Base-by-base conservation (phyloP, 2,329 filamentous ascomycete genomes). In the Sporothrix protearum region DNA sequence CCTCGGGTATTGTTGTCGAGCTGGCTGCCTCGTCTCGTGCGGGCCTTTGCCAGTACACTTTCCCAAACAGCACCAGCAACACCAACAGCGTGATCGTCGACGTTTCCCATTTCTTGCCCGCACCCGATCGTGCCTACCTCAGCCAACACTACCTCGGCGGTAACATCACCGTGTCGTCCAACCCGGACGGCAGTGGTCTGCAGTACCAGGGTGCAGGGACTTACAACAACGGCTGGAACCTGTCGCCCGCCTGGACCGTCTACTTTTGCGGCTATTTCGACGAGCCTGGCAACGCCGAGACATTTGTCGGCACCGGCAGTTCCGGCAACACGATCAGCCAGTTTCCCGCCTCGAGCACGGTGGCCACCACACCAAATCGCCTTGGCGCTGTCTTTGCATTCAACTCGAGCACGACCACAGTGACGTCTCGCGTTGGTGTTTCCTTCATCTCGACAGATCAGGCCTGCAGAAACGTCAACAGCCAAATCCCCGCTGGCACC, bases 161-260 rank as follows among this genome's bases (percentile, higher is more conserved):
- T 0, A 83, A 83, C 59, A 86, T 92, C 39, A 80, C 80, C 1
- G 81, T 89, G 2, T 30, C 64, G 1, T 42, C 49, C 25, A 55
- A 33, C 39, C 16, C 69, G 0, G 45, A 61, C 19, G 63, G 36
- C 47, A 79, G 80, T n/a, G 75, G 78, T 0, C 67, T 80, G 36
- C 84, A 83, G 70, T 91, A 91, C 75, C 84, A 85, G 61, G 89
- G 89, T 0, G 83, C 81, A 49, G 89, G 89, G 0, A 85, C 85
- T 0, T 91, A 91, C 76, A 84, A 91, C 69, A 89, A 90, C 76
- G 84, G 89, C 16, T 91, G 89, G 89, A 91, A 91, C 72, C 81
- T 85, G 45, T 84, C 88, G 1, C 87, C 85, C 0, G 79, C 88
- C 64, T 92, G 87, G 88, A 87, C 82, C 0, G 86, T 90, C 16